Percentiles rank a stretch among this genome's conserved stretches.
These are phyloP conservation scores for Caloboletus firmus DNA, from an alignment of 1,284 basidiomycete species.

Conservation along the genomic window DNA sequence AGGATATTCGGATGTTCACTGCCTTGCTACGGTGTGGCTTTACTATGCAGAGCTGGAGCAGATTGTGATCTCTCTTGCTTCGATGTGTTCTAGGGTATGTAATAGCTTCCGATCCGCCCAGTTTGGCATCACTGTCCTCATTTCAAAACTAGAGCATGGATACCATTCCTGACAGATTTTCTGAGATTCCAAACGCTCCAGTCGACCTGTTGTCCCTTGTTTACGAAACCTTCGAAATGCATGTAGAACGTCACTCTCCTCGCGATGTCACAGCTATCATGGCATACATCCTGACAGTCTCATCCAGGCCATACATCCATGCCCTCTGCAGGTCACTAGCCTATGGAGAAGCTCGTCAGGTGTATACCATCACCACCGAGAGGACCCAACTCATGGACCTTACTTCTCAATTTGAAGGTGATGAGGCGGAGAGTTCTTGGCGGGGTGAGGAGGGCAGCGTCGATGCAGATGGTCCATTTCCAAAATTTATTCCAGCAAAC, in stretches of 20 bases:
- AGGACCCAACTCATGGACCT: constrained; percentile 23
- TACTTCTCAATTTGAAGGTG: constrained; percentile 36
- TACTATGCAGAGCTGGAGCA: constrained; percentile 53
- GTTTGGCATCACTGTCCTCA: not conserved
- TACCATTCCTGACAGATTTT: constrained; percentile 43
- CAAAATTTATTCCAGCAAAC: constrained; percentile 56
- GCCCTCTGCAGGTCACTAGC: constrained; percentile 58
- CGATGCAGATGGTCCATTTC: constrained; percentile 45
- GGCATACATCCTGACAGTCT: constrained; percentile 61
- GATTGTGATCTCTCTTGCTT: constrained; percentile 49
- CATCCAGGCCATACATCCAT: constrained; percentile 61
- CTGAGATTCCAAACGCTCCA: constrained; percentile 42
- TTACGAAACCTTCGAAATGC: constrained; percentile 49
- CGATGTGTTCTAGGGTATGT: constrained; percentile 58
- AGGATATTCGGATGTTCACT: constrained; percentile 17
- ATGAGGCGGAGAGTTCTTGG: constrained; percentile 39
- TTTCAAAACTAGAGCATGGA: constrained; percentile 41
- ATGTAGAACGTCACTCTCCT: constrained; percentile 53
- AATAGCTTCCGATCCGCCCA: not conserved
- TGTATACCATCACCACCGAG: constrained; percentile 21
- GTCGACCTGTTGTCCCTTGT: constrained; percentile 55
- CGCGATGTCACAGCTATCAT: constrained; percentile 49
- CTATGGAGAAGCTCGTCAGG: constrained; percentile 41
- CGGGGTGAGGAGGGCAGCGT: constrained; percentile 40
- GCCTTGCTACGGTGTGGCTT: constrained; percentile 50